A percentile compares a stretch with the other conserved stretches of the same genome.
Conservation (phyloP, 1,284 basidiomycete species). For the Cronartium quercuum region DNA sequence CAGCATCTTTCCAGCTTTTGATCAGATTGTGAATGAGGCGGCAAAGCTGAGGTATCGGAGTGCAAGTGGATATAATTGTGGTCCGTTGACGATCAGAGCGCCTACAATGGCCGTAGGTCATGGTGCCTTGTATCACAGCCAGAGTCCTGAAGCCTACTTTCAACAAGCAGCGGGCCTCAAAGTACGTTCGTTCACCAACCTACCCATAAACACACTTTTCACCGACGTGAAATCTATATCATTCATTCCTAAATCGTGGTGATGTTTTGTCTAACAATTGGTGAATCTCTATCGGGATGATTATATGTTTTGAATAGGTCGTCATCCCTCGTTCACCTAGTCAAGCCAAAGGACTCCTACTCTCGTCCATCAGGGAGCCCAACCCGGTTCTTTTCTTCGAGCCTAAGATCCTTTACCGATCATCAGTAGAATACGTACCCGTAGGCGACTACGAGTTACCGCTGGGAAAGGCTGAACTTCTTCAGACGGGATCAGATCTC, state of each 20-base stretch:
- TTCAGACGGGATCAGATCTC: conserved; percentile 68
- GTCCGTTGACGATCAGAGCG: conserved; percentile 76
- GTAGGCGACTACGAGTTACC: conserved; percentile 78
- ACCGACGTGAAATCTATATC: too few species aligned
- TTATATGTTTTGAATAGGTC: conserved; percentile 57
- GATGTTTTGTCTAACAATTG: too few species aligned
- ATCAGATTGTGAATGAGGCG: conserved; percentile 90
- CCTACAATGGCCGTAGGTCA: conserved; percentile 87
- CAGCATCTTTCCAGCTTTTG: conserved; percentile 52
- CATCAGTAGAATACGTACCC: conserved; percentile 86
- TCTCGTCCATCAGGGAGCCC: conserved; percentile 78
- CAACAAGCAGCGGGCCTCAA: conserved; percentile 83
- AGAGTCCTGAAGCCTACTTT: conserved; percentile 90
- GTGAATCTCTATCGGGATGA: too few species aligned
- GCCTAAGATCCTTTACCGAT: conserved; percentile 81
- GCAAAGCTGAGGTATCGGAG: conserved; percentile 87
- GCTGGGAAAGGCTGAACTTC: conserved; percentile 67
- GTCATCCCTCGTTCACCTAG: conserved; percentile 87
- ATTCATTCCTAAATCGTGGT: too few species aligned
- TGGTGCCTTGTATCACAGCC: conserved; percentile 86
- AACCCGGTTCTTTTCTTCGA: conserved; percentile 94
- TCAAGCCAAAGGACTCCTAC: conserved; percentile 84
- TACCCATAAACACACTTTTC: background rate
- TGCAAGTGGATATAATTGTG: conserved; percentile 73
- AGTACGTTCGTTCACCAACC: conserved; percentile 52